Evolutionary conservation across 164 flowering plant genomes (phyloP).

Genomic region (Platanus orientalis): DNA sequence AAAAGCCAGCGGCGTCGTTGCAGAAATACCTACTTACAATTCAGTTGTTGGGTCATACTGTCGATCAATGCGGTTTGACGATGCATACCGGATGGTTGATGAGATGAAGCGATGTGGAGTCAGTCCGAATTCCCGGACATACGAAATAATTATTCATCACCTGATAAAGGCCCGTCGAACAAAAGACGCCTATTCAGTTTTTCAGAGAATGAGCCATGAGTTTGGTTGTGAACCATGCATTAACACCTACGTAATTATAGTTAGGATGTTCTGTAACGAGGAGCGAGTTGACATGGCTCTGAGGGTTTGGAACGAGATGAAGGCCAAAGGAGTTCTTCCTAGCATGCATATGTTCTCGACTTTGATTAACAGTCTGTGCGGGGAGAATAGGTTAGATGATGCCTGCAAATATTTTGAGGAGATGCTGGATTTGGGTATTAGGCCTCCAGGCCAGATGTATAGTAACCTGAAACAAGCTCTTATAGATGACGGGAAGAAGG

Average conservation of each 20-base stretch:
- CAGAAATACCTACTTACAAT: slow-evolving; percentile 72
- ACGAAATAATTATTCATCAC: slow-evolving; percentile 73
- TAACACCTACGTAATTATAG: slow-evolving; percentile 63
- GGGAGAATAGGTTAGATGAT: slow-evolving; percentile 55
- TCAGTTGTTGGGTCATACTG: slow-evolving; percentile 79
- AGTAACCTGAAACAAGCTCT: slow-evolving; percentile 63
- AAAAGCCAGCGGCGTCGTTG: slow-evolving; percentile 44
- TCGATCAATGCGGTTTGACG: slow-evolving; percentile 45
- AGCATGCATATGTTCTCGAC: slow-evolving; percentile 77
- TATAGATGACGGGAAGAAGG: slow-evolving; percentile 57
- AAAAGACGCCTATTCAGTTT: slow-evolving; percentile 53
- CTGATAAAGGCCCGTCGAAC: slow-evolving; percentile 42
- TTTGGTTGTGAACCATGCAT: slow-evolving; percentile 53
- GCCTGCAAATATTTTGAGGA: slow-evolving; percentile 70
- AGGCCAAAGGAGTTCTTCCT: slow-evolving; percentile 64
- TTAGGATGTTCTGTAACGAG: slow-evolving; percentile 71
- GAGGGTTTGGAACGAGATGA: slow-evolving; percentile 68
- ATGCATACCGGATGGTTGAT: slow-evolving; percentile 50
- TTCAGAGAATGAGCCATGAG: slow-evolving; percentile 48
- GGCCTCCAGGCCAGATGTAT: slow-evolving; percentile 67
- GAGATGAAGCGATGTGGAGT: slow-evolving; percentile 63
- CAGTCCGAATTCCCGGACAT: slow-evolving; percentile 74
- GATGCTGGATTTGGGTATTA: slow-evolving; percentile 79
- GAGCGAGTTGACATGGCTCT: slow-evolving; percentile 54
- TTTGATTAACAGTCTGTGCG: slow-evolving; percentile 56